A percentile compares a stretch with the other conserved stretches of the same genome.
These are phyloP conservation scores for Chaetomium strumarium DNA, from an alignment of 2,329 filamentous ascomycete genomes.

Conservation along the genomic window DNA sequence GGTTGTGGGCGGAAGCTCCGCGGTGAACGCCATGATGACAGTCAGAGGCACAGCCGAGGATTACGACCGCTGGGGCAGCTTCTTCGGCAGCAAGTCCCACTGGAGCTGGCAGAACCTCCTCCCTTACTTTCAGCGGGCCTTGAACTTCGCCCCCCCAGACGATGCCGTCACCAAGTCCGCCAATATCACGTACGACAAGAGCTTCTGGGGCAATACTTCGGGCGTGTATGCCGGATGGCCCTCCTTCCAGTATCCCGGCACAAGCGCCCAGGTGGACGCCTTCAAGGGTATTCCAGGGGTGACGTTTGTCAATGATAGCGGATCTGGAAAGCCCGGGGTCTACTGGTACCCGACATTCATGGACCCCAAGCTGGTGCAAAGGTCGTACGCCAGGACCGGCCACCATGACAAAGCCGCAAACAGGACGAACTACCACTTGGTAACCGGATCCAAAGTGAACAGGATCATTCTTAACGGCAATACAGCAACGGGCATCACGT, in stretches of 20 bases:
- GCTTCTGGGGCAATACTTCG: slow-evolving; percentile 35
- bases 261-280: slow-evolving; percentile 30
- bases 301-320: slow-evolving; percentile 35
- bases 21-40: slow-evolving; percentile 25
- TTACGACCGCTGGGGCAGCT: slow-evolving; percentile 21
- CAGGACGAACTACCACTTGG: slow-evolving; percentile 20
- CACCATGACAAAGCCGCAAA: slow-evolving; percentile 27
- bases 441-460: slow-evolving; percentile 19
- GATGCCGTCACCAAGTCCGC: slow-evolving; percentile 11
- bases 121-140: slow-evolving; percentile 20
- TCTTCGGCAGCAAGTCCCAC: slow-evolving; percentile 22
- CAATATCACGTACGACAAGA: slow-evolving; percentile 21
- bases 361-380: slow-evolving; percentile 31
- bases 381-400: slow-evolving; percentile 36
- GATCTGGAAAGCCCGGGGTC: slow-evolving; percentile 35
- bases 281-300: slow-evolving; percentile 36
- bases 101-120: slow-evolving; percentile 23
- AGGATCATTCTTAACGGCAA: slow-evolving; percentile 18
- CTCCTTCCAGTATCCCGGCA: slow-evolving; percentile 34
- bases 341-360: slow-evolving; percentile 40
- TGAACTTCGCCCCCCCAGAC: slow-evolving; percentile 20
- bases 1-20: slow-evolving; percentile 31
- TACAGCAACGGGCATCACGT: slow-evolving; percentile 17
- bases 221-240: slow-evolving; percentile 35
- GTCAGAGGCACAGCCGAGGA: slow-evolving; percentile 18